These are phyloP conservation scores for Priceomyces melissophilus DNA, from an alignment of 805 yeast genomes.

Conservation along the genomic window DNA sequence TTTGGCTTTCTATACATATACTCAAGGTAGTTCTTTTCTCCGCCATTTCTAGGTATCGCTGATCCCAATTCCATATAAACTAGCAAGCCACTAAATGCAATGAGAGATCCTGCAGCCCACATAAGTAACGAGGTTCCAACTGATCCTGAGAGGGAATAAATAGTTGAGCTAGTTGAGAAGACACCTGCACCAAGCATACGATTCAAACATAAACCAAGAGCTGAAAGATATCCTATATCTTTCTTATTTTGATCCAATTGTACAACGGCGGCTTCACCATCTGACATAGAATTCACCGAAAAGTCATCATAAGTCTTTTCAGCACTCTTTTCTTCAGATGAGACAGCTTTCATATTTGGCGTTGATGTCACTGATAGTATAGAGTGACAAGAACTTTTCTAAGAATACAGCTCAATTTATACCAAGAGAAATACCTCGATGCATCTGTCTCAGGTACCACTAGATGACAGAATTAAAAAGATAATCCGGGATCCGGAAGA, in stretches of 20 bases:
- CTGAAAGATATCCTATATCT: constrained; percentile 43
- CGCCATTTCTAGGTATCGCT: constrained; percentile 77
- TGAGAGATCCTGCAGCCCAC: constrained; percentile 73
- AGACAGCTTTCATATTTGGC: no score
- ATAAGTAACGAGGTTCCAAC: constrained; percentile 68
- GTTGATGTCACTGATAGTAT: no score
- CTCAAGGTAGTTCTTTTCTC: constrained; percentile 80
- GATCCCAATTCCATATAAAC: constrained; percentile 81
- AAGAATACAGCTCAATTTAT: no score
- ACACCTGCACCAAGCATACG: constrained; percentile 76
- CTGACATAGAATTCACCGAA: constrained; percentile 7
- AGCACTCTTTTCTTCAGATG: constrained; percentile 1
- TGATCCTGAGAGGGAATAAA: constrained; percentile 58
- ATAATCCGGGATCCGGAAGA: no score
- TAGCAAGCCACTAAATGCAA: constrained; percentile 53
- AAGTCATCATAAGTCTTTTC: constrained; percentile 1
- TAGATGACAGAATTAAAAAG: no score
- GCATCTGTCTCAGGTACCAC: no score
- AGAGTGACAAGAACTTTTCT: no score
- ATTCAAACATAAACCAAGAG: constrained; percentile 53
- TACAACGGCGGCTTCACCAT: constrained; percentile 27
- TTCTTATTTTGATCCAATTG: constrained; percentile 42
- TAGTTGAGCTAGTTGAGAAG: constrained; percentile 64
- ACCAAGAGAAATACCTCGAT: no score
- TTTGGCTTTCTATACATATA: constrained; percentile 65